phyloP scores from a whole-genome alignment of 306 rosid species.

The Medicago truncatula region DNA sequence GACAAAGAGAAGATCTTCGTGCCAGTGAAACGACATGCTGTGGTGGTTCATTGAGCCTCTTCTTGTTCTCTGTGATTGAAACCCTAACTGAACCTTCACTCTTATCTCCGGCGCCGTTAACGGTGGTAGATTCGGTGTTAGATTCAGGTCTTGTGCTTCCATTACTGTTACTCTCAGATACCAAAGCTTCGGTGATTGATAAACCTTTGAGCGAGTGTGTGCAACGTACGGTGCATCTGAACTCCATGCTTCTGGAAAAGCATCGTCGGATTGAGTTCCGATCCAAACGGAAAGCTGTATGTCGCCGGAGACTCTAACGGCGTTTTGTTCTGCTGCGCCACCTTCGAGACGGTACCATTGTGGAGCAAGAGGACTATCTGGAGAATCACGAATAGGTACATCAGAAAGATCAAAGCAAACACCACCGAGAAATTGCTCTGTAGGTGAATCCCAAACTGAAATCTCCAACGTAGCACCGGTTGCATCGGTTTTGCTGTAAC shows the following conservation, averaged over 20 bases:
- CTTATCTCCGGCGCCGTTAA: constrained; percentile 85
- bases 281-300: constrained; percentile 57
- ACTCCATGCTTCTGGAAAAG: constrained; percentile 54
- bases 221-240: constrained; percentile 55
- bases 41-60: constrained; percentile 87
- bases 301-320: constrained; percentile 51
- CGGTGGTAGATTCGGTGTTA: constrained; percentile 83
- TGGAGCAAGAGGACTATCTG: constrained; percentile 58
- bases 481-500: constrained; percentile 58
- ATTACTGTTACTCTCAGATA: constrained; percentile 48
- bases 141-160: constrained; percentile 57
- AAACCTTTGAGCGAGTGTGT: constrained; percentile 56
- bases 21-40: constrained; percentile 78
- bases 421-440: constrained; percentile 82
- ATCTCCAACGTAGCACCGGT: constrained; percentile 66
- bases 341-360: constrained; percentile 64
- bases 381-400: constrained; percentile 56
- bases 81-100: constrained; percentile 70
- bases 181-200: constrained; percentile 61
- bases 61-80: constrained; percentile 72
- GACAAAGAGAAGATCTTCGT: constrained; percentile 85
- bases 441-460: constrained; percentile 65
- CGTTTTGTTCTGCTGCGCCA: constrained; percentile 44
- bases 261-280: constrained; percentile 57
- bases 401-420: constrained; percentile 65